These are phyloP conservation scores for Solanum aculeatissimum DNA, from an alignment of 305 asterid species.

Conservation along the genomic window DNA sequence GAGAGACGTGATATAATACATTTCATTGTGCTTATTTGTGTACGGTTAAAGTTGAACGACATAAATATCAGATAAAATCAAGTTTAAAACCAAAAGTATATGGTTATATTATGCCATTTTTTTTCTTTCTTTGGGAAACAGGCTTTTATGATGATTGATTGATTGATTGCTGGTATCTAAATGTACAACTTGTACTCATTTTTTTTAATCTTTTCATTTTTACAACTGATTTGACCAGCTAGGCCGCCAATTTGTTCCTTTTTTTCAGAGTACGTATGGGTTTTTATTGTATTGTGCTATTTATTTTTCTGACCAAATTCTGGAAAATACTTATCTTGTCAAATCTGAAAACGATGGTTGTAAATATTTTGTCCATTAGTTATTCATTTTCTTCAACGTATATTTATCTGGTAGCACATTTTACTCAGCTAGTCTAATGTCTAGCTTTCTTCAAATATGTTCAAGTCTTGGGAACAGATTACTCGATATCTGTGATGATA, in stretches of 20 bases:
- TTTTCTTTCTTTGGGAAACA: slow-evolving; percentile 15
- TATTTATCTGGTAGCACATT: neutral
- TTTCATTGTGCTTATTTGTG: neutral
- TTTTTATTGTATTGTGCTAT: slow-evolving; percentile 3
- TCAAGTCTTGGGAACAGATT: neutral
- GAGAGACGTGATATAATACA: too few species aligned
- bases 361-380: slow-evolving; percentile 13
- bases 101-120: too few species aligned
- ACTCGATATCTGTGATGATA: neutral
- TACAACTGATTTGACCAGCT: slow-evolving; percentile 32
- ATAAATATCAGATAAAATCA: neutral
- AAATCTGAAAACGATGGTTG: neutral
- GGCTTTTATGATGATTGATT: slow-evolving; percentile 30
- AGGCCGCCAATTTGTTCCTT: slow-evolving; percentile 65
- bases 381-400: neutral
- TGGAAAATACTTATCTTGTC: neutral
- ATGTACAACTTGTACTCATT: slow-evolving; percentile 32
- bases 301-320: neutral
- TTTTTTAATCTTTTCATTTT: neutral
- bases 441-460: neutral
- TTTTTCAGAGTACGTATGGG: neutral
- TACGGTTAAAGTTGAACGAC: too few species aligned
- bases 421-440: neutral
- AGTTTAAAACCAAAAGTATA: too few species aligned
- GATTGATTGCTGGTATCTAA: slow-evolving; percentile 40